Conservation (phyloP, 1,139 yeast species). For the Kodamaea arcana region DNA sequence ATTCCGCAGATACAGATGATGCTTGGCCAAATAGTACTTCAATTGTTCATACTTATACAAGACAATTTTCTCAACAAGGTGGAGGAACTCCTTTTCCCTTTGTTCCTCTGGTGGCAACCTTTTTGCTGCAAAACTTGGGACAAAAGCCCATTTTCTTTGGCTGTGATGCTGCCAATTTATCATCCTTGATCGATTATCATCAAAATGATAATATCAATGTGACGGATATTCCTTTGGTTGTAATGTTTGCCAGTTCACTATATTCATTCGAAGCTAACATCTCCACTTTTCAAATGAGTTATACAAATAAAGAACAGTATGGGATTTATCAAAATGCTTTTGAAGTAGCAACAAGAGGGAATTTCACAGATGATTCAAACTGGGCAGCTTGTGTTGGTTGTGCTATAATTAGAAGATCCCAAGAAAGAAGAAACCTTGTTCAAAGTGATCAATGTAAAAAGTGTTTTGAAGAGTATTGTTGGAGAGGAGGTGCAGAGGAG, state of each 20-base stretch:
- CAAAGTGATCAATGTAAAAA: slow-evolving; percentile 39
- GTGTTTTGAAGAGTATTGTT: slow-evolving; percentile 40
- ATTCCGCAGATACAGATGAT: slow-evolving; percentile 69
- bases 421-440: slow-evolving; percentile 34
- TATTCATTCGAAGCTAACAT: slow-evolving; percentile 32
- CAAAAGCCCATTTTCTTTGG: slow-evolving; percentile 40
- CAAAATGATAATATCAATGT: slow-evolving; percentile 23
- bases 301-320: slow-evolving; percentile 29
- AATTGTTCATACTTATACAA: slow-evolving; percentile 47
- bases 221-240: slow-evolving; percentile 39
- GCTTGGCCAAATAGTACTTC: slow-evolving; percentile 81
- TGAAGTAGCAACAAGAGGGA: slow-evolving; percentile 33
- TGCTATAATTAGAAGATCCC: slow-evolving; percentile 42
- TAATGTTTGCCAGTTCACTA: slow-evolving; percentile 34
- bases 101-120: slow-evolving; percentile 32
- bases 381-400: slow-evolving; percentile 47
- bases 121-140: slow-evolving; percentile 26
- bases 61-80: slow-evolving; percentile 46
- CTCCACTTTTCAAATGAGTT: slow-evolving; percentile 38
- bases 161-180: slow-evolving; percentile 30
- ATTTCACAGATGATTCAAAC: slow-evolving; percentile 31
- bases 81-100: slow-evolving; percentile 38
- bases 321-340: slow-evolving; percentile 37
- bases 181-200: slow-evolving; percentile 26
- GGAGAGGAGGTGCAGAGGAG: slow-evolving; percentile 27